Evolutionary conservation across 1,284 basidiomycete species (phyloP).

Genomic region (Ganoderma leucocontextum): DNA sequence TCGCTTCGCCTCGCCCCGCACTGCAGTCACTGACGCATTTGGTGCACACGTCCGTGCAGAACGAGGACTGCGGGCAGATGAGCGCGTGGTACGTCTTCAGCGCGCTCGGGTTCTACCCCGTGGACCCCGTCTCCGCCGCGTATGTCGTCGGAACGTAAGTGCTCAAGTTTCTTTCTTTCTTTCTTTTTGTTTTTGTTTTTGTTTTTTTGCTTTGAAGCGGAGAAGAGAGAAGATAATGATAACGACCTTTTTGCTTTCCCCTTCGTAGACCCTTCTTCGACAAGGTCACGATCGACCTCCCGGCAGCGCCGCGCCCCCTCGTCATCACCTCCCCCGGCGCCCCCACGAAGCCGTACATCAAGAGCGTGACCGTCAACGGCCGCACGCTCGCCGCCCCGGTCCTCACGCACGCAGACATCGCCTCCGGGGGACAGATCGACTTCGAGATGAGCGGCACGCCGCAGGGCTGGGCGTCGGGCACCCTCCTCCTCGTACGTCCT

Average conservation of each 20-base stretch:
- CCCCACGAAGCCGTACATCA: constrained; percentile 63
- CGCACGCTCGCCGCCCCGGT: constrained; percentile 50
- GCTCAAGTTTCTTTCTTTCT: constrained; percentile 29
- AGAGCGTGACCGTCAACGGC: constrained; percentile 64
- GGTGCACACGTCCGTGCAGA: constrained; percentile 49
- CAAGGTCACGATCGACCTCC: constrained; percentile 63
- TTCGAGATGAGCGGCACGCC: constrained; percentile 73
- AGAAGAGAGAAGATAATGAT: background rate
- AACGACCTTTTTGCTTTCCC: background rate
- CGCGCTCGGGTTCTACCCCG: constrained; percentile 87
- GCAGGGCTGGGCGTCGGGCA: constrained; percentile 41
- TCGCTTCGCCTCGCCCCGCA: background rate
- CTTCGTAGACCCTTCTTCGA: constrained; percentile 71
- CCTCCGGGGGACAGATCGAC: constrained; percentile 60
- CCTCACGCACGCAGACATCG: constrained; percentile 65
- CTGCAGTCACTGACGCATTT: background rate
- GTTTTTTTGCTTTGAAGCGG: background rate
- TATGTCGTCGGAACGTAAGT: constrained; percentile 77
- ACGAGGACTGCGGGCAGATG: constrained; percentile 92
- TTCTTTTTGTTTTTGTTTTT: background rate
- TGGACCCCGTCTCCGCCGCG: constrained; percentile 78
- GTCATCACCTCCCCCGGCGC: constrained; percentile 64
- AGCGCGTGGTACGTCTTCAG: constrained; percentile 88
- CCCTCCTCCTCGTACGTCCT: constrained; percentile 30
- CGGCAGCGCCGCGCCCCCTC: constrained; percentile 50